phyloP scores from a whole-genome alignment of 768 basidiomycete genomes.

The Lactarius evosmus region DNA sequence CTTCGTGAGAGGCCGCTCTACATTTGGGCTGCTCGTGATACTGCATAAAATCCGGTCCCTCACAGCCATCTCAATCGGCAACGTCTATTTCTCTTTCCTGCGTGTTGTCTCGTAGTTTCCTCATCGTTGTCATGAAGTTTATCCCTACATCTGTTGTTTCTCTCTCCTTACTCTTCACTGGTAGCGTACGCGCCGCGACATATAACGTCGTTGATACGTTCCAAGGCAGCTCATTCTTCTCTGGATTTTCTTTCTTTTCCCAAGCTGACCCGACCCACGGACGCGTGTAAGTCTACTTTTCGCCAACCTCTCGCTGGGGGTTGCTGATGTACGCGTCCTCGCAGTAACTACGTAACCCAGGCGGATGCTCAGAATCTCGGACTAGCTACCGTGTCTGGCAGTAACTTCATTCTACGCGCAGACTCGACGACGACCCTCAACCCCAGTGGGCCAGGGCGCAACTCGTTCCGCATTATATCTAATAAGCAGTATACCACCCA shows the following conservation, averaged over 20 bases:
- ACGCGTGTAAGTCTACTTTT: constrained; percentile 48
- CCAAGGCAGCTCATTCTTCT: constrained; percentile 47
- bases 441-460: constrained; percentile 50
- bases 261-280: constrained; percentile 64
- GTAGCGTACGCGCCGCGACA: constrained; percentile 43
- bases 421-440: constrained; percentile 49
- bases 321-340: neutral
- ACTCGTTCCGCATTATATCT: constrained; percentile 55
- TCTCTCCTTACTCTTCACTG: constrained; percentile 27
- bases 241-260: constrained; percentile 47
- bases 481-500: constrained; percentile 51
- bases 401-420: constrained; percentile 54
- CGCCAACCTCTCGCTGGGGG: neutral
- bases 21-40: neutral
- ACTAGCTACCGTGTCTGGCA: constrained; percentile 52
- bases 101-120: neutral
- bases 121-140: neutral
- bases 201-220: constrained; percentile 48
- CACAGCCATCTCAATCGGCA: neutral
- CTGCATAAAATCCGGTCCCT: constrained; percentile 5
- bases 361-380: constrained; percentile 51
- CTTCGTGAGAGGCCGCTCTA: neutral
- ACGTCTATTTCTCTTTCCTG: neutral
- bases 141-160: neutral
- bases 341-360: constrained; percentile 45